phyloP scores from a whole-genome alignment of 2,329 filamentous ascomycete genomes.

The Zasmidium citrigriseum region DNA sequence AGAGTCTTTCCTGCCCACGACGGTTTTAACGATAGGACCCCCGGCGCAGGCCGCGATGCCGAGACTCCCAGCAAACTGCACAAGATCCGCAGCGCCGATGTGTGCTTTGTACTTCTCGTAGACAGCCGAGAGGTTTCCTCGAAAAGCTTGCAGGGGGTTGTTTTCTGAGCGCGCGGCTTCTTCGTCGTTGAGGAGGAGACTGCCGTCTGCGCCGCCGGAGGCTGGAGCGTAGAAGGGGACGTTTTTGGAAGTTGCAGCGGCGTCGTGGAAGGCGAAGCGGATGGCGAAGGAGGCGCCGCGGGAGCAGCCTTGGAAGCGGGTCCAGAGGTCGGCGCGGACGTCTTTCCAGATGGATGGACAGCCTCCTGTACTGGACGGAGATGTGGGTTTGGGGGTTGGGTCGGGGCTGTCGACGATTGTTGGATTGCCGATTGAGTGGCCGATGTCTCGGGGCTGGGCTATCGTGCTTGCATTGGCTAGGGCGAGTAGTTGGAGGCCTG shows the following conservation, averaged over 20 bases:
- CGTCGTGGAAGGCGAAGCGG: slow-evolving; percentile 37
- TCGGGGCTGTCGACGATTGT: neutral
- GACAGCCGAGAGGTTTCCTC: slow-evolving; percentile 41
- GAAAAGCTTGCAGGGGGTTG: slow-evolving; percentile 49
- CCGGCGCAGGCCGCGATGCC: slow-evolving; percentile 38
- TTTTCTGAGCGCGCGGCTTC: slow-evolving; percentile 42
- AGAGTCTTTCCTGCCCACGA: slow-evolving; percentile 52
- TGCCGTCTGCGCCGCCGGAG: slow-evolving; percentile 43
- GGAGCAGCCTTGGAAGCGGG: slow-evolving; percentile 13
- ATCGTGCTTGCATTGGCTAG: neutral
- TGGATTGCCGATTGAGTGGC: neutral
- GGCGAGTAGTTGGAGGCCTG: neutral
- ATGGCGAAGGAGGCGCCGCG: slow-evolving; percentile 26
- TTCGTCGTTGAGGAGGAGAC: slow-evolving; percentile 40
- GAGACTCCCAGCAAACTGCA: slow-evolving; percentile 51
- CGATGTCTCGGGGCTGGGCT: neutral
- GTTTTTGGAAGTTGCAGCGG: slow-evolving; percentile 12
- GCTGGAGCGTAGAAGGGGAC: slow-evolving; percentile 26
- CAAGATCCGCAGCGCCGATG: slow-evolving; percentile 55
- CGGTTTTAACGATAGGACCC: slow-evolving; percentile 18
- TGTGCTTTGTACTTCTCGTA: slow-evolving; percentile 33
- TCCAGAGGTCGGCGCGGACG: slow-evolving; percentile 12
- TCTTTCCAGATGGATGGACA: slow-evolving; percentile 19
- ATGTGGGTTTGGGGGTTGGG: neutral
- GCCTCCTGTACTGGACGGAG: no score